Evolutionary conservation across 805 yeast genomes (phyloP).

Genomic region (Tetrapisispora fleetii): DNA sequence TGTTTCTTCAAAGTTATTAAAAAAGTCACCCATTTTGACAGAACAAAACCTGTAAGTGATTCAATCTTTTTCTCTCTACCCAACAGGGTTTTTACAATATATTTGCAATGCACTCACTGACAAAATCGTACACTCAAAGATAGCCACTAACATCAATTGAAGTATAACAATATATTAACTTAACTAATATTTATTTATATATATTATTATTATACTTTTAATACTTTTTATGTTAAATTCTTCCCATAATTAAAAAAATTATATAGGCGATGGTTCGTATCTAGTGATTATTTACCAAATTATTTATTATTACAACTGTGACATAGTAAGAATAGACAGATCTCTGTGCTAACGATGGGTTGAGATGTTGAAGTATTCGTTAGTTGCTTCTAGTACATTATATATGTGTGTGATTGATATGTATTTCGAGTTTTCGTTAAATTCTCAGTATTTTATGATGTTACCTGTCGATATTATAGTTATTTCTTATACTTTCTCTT

Average conservation of each 20-base stretch:
- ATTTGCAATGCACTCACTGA: too few relatives aligned
- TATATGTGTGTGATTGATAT: too few relatives aligned
- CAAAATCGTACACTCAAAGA: too few relatives aligned
- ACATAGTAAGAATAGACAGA: not conserved
- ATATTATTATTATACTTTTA: too few relatives aligned
- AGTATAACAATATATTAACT: too few relatives aligned
- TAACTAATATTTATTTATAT: too few relatives aligned
- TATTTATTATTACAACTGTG: not conserved
- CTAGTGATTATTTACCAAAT: not conserved
- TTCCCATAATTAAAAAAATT: not conserved
- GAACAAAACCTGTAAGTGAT: not conserved
- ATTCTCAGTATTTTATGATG: not conserved
- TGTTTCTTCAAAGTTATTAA: constrained; percentile 9
- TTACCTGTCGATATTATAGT: too few relatives aligned
- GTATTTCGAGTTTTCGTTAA: not conserved
- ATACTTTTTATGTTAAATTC: not conserved
- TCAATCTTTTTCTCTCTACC: not conserved
- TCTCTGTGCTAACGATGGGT: not conserved
- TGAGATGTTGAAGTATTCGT: too few relatives aligned
- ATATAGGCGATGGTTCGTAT: not conserved
- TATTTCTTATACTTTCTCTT: constrained; percentile 24
- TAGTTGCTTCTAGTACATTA: not conserved
- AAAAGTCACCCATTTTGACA: not conserved
- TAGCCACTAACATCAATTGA: too few relatives aligned
- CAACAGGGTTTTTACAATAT: not conserved